These are phyloP conservation scores for Talaromyces rugulosus DNA, from an alignment of 2,329 filamentous ascomycete genomes.

Conservation along the genomic window DNA sequence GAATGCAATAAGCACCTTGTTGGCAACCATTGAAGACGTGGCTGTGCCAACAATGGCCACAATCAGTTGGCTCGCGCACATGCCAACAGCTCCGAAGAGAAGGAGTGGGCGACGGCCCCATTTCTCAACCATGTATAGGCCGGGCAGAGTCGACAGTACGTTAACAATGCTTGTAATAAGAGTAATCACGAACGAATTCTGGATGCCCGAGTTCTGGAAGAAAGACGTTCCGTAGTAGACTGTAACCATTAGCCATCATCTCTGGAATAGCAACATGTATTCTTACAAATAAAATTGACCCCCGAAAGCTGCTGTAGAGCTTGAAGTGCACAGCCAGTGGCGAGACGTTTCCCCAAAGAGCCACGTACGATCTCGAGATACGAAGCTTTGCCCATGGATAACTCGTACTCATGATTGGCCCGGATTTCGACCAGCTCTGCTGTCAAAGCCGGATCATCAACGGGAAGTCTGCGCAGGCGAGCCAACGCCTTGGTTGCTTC, in stretches of 20 bases:
- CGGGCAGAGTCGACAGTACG: constrained; percentile 44
- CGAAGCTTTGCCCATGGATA: constrained; percentile 37
- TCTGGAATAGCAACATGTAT: background rate
- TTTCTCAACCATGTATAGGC: constrained; percentile 46
- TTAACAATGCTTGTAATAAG: constrained; percentile 48
- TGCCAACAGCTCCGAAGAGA: constrained; percentile 44
- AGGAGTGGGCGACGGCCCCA: constrained; percentile 47
- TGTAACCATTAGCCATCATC: constrained; percentile 5
- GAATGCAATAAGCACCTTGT: constrained; percentile 43
- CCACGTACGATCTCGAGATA: constrained; percentile 33
- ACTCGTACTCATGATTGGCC: constrained; percentile 83
- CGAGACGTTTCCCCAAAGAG: constrained; percentile 32
- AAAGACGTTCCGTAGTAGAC: constrained; percentile 39
- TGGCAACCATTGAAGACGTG: constrained; percentile 32
- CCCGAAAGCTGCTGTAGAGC: constrained; percentile 38
- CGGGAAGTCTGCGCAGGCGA: constrained; percentile 57
- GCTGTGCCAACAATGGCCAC: constrained; percentile 47
- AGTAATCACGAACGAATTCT: constrained; percentile 43
- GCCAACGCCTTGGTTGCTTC: constrained; percentile 60
- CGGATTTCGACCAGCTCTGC: constrained; percentile 74
- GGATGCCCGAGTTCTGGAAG: constrained; percentile 37
- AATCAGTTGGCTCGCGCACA: constrained; percentile 46
- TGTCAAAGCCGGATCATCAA: constrained; percentile 62
- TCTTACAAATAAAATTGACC: constrained; percentile 41
- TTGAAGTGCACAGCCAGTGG: constrained; percentile 36